These are phyloP conservation scores for Ochetophila trinervis DNA, from an alignment of 306 rosid genomes.

Conservation along the genomic window DNA sequence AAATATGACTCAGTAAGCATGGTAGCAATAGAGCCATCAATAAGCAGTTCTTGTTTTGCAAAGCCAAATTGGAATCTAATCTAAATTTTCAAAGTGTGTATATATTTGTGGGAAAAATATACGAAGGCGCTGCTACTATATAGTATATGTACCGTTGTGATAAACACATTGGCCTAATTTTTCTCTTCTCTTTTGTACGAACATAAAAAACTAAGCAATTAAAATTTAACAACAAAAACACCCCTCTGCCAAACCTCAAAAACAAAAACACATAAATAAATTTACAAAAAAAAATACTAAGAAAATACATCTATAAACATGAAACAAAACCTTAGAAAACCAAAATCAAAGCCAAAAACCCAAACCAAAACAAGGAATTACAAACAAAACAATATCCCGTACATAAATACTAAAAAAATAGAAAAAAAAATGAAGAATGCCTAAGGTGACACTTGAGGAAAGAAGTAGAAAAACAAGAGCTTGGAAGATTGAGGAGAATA, in stretches of 20 bases:
- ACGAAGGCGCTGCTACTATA: not conserved
- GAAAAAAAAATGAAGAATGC: not conserved
- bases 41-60: no score
- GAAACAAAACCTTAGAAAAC: slow-evolving; percentile 46
- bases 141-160: slow-evolving; percentile 1
- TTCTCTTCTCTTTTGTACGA: not conserved
- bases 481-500: slow-evolving; percentile 14
- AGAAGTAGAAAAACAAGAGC: not conserved
- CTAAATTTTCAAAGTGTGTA: no score
- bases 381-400: not conserved
- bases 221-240: not conserved
- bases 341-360: slow-evolving; percentile 10
- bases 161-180: no score
- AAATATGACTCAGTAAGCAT: not conserved
- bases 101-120: not conserved
- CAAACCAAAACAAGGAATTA: not conserved
- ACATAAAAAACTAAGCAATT: slow-evolving; percentile 15
- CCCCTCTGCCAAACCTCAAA: not conserved
- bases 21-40: not conserved
- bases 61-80: no score
- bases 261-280: slow-evolving; percentile 1
- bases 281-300: no score
- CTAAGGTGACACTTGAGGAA: slow-evolving; percentile 7
- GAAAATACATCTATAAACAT: no score
- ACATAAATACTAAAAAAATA: not conserved